Base-by-base conservation (phyloP, 768 basidiomycete species). In the Coprinopsis marcescibilis region DNA sequence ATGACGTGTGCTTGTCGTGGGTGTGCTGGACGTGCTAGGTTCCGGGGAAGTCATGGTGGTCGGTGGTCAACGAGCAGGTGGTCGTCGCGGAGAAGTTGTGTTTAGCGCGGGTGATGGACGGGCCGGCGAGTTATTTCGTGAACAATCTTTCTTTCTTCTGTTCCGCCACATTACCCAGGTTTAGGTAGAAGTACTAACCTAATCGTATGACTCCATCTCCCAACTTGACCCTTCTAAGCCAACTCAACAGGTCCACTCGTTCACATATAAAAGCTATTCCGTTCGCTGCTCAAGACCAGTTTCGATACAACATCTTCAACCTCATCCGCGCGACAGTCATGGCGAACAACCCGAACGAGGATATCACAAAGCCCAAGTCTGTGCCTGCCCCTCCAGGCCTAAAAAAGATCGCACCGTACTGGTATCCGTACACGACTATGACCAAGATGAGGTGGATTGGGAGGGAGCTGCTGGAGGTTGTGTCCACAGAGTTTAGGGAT, bases 401-500 rank as follows among this genome's bases (percentile, higher is more conserved):
- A 49, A 85, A 86, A 60, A 90, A 91, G 62, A 76, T 86, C 43
- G 68, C 83, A 33, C 87, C 93, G 0, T 95, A 95, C 61, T 96
- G 91, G 89, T 87, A 89, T 61, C 87, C 91, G 2, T 89, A 93
- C 60, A 88, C 82, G 7, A 95, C 92, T 0, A 93, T 85, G 81
- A 90, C 91, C 17, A 97, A 97, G 63, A 77, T 82, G 43, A 77
- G 93, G 23, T 96, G 93, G 92, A 71, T 90, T 29, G 83, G 86
- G 26, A 72, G 93, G 38, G 86, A 92, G 62, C 73, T 96, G 29
- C 65, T 97, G 19, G 93, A 97, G 64, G 83, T 96, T 30, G 85
- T 97, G 13, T 90, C 88, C 0, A 94, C 92, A 0, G 93, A 97
- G 63, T 97, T 95, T 60, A 73, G 93, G 44, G 93, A 96, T 69